These are phyloP conservation scores for Agastache rugosa DNA, from an alignment of 257 asterid genomes.

Conservation along the genomic window DNA sequence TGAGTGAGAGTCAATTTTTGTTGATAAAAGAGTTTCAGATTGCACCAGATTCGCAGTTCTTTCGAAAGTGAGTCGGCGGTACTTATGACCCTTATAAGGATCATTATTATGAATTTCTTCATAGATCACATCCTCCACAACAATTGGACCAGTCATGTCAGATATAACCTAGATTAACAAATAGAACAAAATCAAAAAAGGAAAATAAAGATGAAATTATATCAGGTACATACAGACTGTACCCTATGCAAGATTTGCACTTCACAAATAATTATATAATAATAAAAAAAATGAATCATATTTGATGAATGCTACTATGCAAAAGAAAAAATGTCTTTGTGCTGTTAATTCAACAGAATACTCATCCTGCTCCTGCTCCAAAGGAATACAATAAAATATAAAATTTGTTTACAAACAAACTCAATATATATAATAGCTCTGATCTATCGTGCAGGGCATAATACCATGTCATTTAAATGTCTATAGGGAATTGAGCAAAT, in stretches of 20 bases:
- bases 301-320: not conserved
- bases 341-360: not conserved
- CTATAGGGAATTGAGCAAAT: not conserved
- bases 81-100: slow-evolving; percentile 45
- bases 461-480: not conserved
- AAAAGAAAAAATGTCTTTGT: not conserved
- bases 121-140: slow-evolving; percentile 87
- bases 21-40: slow-evolving; percentile 82
- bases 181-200: slow-evolving; percentile 13
- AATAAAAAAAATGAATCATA: not conserved
- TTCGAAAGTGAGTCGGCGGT: slow-evolving; percentile 85
- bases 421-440: not conserved
- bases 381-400: not conserved
- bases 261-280: not conserved
- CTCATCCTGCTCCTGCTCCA: not conserved
- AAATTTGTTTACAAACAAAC: slow-evolving; percentile 3
- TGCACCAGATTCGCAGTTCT: slow-evolving; percentile 82
- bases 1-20: slow-evolving; percentile 39
- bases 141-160: slow-evolving; percentile 75
- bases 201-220: not conserved
- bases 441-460: not conserved
- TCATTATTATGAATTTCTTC: slow-evolving; percentile 54
- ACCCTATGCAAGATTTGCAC: not conserved
- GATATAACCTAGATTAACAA: slow-evolving; percentile 66
- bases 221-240: not conserved